Conservation (phyloP, 169 alveolate species). For the Eimeria brunetti region DNA sequence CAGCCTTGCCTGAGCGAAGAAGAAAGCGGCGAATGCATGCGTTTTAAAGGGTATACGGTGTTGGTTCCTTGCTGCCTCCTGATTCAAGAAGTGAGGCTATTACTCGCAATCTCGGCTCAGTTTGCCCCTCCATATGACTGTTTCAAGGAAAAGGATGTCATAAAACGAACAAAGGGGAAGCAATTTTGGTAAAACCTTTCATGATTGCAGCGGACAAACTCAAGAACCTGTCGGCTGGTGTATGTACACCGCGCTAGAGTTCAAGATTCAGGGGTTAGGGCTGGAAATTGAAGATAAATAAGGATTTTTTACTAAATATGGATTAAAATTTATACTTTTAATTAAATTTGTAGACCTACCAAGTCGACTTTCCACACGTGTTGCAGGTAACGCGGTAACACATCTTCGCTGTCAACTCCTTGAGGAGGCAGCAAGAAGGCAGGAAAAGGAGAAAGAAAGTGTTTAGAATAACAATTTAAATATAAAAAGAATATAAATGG, state of each 20-base stretch:
- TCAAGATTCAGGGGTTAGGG: not conserved
- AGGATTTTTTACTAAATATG: not conserved
- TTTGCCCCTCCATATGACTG: too few relatives aligned
- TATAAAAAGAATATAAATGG: too few relatives aligned
- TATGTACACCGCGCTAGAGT: not conserved
- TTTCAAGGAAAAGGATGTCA: too few relatives aligned
- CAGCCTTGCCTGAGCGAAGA: constrained; percentile 24
- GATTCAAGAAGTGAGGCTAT: too few relatives aligned
- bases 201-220: too few relatives aligned
- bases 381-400: constrained; percentile 24
- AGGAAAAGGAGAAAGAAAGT: not conserved
- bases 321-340: not conserved
- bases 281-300: not conserved
- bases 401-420: not conserved
- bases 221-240: not conserved
- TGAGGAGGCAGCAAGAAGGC: not conserved
- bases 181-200: too few relatives aligned
- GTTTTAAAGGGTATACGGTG: too few relatives aligned
- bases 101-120: too few relatives aligned
- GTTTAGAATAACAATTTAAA: not conserved
- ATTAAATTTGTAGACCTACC: not conserved
- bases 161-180: too few relatives aligned
- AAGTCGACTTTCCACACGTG: constrained; percentile 27
- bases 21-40: not conserved
- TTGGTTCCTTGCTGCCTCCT: too few relatives aligned